Evolutionary conservation across 441 rosid genomes (phyloP), one percentile per base, ranked within the genome.

Genomic region (Pelargonium fulgidum): DNA sequence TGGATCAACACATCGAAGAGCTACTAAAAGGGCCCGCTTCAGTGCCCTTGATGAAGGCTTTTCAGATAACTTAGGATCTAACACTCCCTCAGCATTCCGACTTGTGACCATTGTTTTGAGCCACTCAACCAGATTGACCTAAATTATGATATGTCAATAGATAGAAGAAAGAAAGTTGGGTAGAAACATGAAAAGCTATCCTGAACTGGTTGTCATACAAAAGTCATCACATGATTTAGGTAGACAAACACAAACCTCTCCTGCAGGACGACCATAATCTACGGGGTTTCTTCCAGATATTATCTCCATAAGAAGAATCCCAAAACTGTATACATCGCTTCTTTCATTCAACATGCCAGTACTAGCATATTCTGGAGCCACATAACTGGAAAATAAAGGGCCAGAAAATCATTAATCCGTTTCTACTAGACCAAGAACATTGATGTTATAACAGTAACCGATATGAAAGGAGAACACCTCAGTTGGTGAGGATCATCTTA

Each of bases 91-190:
- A 1, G 96, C 69, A 41, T 87, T 85, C 83, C 93, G 80, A 75
- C 70, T 75, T 66, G 93, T 95, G 2, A 91, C 97, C 97, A 94
- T 91, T 92, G 87, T 86, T 77, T 94, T 94, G 72, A 91, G 84
- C 99, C 97, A 94, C 77, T 94, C 97, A 11, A 94, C 97, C 59
- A 94, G 76, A 82, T 94, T 94, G 70, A 94, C 96, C 99, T 94
- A 68, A 72, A 74, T 5, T 59, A 70, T 4, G 41, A 58, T 20
- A 24, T 62, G 50, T 63, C 50, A 75, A 62, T 33, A 33, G 47
- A 36, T 64, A 19, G 54, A 64, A 59, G 54, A 70, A 59, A 62
- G 64, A 39, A 24, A 19, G 9, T 7, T 64, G 66, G 62, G 47
- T 61, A 48, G 29, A 56, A 3, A 20, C 58, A 50, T 50, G 58